Evolutionary conservation across 805 yeast genomes (phyloP).

Genomic region (Yarrowia yakushimensis): DNA sequence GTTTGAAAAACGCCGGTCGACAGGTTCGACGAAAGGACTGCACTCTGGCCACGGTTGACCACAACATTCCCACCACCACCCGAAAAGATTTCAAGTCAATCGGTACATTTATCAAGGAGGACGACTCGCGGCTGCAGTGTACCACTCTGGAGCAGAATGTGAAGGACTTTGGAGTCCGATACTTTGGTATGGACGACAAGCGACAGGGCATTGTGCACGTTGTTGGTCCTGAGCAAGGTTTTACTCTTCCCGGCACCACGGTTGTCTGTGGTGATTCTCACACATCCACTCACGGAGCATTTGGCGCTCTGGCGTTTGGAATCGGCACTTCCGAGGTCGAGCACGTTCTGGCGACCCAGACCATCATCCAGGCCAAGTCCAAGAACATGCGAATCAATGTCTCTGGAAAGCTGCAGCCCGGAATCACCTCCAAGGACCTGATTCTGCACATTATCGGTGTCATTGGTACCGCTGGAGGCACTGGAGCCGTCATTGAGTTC

Average conservation of each 20-base stretch:
- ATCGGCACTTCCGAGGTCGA: conserved; percentile 99
- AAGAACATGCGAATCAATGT: conserved; percentile 91
- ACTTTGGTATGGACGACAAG: conserved; percentile 88
- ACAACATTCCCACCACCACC: conserved; percentile 94
- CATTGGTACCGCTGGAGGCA: conserved; percentile 99
- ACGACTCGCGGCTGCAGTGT: conserved; percentile 89
- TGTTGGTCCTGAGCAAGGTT: conserved; percentile 98
- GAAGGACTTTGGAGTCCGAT: conserved; percentile 81
- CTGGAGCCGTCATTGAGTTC: conserved; percentile 94
- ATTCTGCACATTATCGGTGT: conserved; percentile 91
- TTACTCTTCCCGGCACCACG: conserved; percentile 96
- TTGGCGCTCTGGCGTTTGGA: conserved; percentile 96
- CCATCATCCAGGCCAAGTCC: conserved; percentile 84
- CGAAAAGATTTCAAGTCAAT: conserved; percentile 71
- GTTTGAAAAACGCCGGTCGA: conserved; percentile 83
- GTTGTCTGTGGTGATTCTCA: conserved; percentile 99
- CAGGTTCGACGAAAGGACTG: conserved; percentile 85
- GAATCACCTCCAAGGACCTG: conserved; percentile 94
- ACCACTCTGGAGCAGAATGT: conserved; percentile 91
- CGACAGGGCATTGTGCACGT: conserved; percentile 99
- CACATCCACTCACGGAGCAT: conserved; percentile 98
- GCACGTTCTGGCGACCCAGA: conserved; percentile 97
- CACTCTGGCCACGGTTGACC: conserved; percentile 93
- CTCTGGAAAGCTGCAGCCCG: conserved; percentile 78
- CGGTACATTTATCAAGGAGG: conserved; percentile 78